Evolutionary conservation across 1,139 yeast species (phyloP).

Genomic region (Yamadazyma mexicana): DNA sequence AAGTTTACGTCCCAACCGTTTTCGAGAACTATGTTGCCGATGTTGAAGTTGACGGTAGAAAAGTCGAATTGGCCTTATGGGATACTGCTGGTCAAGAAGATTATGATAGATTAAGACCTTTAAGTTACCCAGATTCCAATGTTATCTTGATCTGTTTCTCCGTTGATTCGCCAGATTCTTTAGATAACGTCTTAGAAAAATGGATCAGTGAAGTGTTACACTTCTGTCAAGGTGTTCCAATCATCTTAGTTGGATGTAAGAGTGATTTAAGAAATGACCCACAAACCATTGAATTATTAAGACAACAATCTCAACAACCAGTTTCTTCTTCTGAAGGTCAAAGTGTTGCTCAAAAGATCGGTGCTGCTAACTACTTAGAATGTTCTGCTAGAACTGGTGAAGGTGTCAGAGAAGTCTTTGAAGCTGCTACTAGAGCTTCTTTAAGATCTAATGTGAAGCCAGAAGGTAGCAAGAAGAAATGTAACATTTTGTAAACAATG

Average conservation of each 20-base stretch:
- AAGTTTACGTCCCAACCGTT: conserved; percentile 92
- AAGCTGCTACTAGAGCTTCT: conserved; percentile 89
- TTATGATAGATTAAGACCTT: conserved; percentile 91
- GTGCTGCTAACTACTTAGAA: conserved; percentile 84
- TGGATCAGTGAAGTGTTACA: conserved; percentile 95
- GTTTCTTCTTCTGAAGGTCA: conserved; percentile 81
- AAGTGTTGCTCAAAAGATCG: conserved; percentile 80
- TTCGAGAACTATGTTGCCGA: conserved; percentile 94
- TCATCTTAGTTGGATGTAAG: conserved; percentile 90
- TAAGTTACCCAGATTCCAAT: conserved; percentile 90
- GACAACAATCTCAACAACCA: conserved; percentile 74
- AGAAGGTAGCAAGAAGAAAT: conserved; percentile 55
- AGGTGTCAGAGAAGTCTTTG: conserved; percentile 89
- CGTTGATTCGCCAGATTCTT: conserved; percentile 87
- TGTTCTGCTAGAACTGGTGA: conserved; percentile 92
- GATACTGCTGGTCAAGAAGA: conserved; percentile 99
- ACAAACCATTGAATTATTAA: conserved; percentile 70
- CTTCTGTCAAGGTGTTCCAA: conserved; percentile 94
- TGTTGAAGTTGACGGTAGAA: conserved; percentile 91
- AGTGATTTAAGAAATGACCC: conserved; percentile 86
- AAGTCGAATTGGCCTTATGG: conserved; percentile 93
- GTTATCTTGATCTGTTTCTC: conserved; percentile 92
- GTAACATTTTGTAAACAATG: conserved; percentile 52
- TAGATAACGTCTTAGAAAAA: conserved; percentile 90
- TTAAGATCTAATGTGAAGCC: conserved; percentile 63